These are phyloP conservation scores for Boletus calvinii DNA, from an alignment of 1,284 basidiomycete genomes.

Conservation along the genomic window DNA sequence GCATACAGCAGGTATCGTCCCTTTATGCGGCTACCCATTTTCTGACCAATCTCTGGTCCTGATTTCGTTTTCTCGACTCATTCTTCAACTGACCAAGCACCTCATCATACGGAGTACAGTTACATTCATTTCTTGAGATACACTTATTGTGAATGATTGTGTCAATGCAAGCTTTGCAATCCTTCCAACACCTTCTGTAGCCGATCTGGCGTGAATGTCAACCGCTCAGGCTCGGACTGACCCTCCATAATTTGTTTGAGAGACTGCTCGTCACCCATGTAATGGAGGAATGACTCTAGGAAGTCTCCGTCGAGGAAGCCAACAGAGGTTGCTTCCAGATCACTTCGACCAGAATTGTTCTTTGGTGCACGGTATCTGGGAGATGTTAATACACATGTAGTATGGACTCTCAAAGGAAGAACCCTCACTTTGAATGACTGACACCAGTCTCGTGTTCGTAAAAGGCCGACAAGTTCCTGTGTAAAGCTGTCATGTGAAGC, in stretches of 20 bases:
- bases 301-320: constrained; percentile 94
- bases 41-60: constrained; percentile 23
- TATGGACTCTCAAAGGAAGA: not conserved
- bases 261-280: constrained; percentile 36
- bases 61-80: constrained; percentile 4
- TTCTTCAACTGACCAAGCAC: constrained; percentile 3
- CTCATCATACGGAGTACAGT: constrained; percentile 6
- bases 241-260: constrained; percentile 53
- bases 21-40: constrained; percentile 4
- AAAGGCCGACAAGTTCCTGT: constrained; percentile 71
- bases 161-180: constrained; percentile 63
- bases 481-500: constrained; percentile 69
- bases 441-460: constrained; percentile 57
- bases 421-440: constrained; percentile 62
- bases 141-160: constrained; percentile 8
- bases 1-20: constrained; percentile 3
- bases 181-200: constrained; percentile 55
- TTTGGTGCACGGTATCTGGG: constrained; percentile 69
- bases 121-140: constrained; percentile 19
- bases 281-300: constrained; percentile 63
- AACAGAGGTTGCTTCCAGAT: constrained; percentile 52
- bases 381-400: not conserved
- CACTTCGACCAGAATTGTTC: constrained; percentile 51
- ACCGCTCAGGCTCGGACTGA: constrained; percentile 50
- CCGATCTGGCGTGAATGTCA: constrained; percentile 45